Percentiles rank a stretch among this genome's conserved stretches.
Evolutionary conservation across 805 yeast genomes (phyloP).

Genomic region (Martiniozyma abietophila): DNA sequence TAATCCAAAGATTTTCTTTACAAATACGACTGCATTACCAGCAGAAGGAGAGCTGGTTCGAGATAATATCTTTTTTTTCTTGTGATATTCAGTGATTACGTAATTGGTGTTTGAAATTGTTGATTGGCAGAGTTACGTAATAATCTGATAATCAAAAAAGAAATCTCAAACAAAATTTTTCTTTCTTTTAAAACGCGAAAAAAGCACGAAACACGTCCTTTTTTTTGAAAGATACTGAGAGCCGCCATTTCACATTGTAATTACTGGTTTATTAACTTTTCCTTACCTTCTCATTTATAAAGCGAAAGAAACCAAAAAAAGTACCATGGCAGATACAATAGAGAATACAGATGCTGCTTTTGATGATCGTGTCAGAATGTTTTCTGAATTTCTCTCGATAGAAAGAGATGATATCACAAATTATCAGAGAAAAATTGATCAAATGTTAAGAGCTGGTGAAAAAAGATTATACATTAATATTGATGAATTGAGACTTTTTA

Average conservation of each 20-base stretch:
- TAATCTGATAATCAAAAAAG: too few species aligned
- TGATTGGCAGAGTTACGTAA: too few species aligned
- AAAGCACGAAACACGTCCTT: not conserved
- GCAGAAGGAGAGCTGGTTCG: too few species aligned
- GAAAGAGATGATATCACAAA: conserved; percentile 40
- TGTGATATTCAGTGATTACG: too few species aligned
- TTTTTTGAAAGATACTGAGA: not conserved
- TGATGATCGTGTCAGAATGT: conserved; percentile 78
- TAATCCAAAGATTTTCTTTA: too few species aligned
- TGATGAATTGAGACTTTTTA: conserved; percentile 84
- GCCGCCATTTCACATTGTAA: not conserved
- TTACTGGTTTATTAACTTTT: too few species aligned
- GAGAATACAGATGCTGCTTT: conserved; percentile 33
- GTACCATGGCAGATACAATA: conserved; percentile 19
- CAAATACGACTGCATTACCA: too few species aligned
- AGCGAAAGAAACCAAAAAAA: too few species aligned
- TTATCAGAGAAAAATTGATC: conserved; percentile 61
- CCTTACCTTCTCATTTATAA: too few species aligned
- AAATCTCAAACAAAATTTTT: not conserved
- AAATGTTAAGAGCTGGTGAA: conserved; percentile 59
- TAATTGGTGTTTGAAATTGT: too few species aligned
- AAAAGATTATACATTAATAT: conserved; percentile 65
- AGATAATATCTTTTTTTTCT: too few species aligned
- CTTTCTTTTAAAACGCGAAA: not conserved
- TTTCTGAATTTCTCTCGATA: conserved; percentile 72